Percentiles rank a stretch among this genome's conserved stretches.
These are phyloP conservation scores for Yamadazyma sp. DNA, from an alignment of 805 yeast genomes.

Conservation along the genomic window DNA sequence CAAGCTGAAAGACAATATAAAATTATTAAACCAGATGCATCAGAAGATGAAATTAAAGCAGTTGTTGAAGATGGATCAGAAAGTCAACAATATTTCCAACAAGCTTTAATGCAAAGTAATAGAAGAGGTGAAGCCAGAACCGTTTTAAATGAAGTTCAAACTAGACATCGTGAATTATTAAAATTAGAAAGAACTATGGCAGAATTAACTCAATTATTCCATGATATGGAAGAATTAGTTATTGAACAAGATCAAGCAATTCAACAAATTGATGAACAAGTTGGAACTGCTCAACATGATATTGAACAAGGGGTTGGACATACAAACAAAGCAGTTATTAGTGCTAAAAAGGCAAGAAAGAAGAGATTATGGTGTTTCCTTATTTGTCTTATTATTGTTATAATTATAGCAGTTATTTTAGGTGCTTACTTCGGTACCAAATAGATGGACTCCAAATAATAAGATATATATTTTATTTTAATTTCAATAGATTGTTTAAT, in stretches of 20 bases:
- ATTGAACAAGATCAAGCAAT: slow-evolving; percentile 92
- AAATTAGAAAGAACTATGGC: slow-evolving; percentile 94
- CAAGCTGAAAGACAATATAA: slow-evolving; percentile 92
- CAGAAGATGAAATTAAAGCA: slow-evolving; percentile 77
- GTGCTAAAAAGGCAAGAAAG: slow-evolving; percentile 86
- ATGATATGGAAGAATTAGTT: slow-evolving; percentile 94
- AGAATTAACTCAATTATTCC: slow-evolving; percentile 90
- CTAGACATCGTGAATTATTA: slow-evolving; percentile 91
- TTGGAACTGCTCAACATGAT: slow-evolving; percentile 80
- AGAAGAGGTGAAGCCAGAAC: slow-evolving; percentile 94
- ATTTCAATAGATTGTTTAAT: too few species aligned
- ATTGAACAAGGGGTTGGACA: slow-evolving; percentile 94
- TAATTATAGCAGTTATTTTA: slow-evolving; percentile 64
- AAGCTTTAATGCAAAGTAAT: slow-evolving; percentile 81
- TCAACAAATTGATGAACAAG: slow-evolving; percentile 77
- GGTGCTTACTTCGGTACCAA: slow-evolving; percentile 54
- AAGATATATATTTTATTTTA: too few species aligned
- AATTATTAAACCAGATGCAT: slow-evolving; percentile 83
- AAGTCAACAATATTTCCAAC: slow-evolving; percentile 90
- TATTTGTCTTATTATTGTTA: slow-evolving; percentile 56
- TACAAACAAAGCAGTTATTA: slow-evolving; percentile 82
- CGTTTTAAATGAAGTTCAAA: slow-evolving; percentile 92
- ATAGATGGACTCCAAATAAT: too few species aligned
- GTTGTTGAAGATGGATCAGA: slow-evolving; percentile 76
- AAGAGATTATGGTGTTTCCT: slow-evolving; percentile 85